A percentile compares a stretch with the other conserved stretches of the same genome.
phyloP scores from a whole-genome alignment of 306 rosid species.

The Elaeagnus macrophylla region DNA sequence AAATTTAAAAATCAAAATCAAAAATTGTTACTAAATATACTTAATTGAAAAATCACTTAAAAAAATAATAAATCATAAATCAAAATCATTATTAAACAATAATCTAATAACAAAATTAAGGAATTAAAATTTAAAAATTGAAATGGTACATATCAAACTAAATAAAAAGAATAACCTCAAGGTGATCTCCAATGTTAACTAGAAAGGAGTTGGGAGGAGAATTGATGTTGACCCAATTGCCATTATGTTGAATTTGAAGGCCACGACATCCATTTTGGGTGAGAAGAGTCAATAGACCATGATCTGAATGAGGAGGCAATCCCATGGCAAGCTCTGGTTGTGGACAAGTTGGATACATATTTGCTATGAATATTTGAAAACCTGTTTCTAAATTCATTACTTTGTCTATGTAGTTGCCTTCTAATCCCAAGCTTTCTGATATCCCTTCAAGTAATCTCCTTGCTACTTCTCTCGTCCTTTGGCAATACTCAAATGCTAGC shows the following conservation, averaged over 20 bases:
- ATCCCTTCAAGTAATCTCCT: conserved; percentile 41
- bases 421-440: conserved; percentile 49
- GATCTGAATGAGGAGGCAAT: conserved; percentile 68
- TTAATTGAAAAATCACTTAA: too few relatives aligned
- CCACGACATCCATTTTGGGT: conserved; percentile 48
- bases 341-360: conserved; percentile 60
- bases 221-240: conserved; percentile 46
- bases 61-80: too few relatives aligned
- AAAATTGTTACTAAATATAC: too few relatives aligned
- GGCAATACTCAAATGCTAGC: conserved; percentile 13
- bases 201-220: conserved; percentile 41
- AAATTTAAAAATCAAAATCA: too few relatives aligned
- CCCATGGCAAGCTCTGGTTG: conserved; percentile 62
- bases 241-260: conserved; percentile 53
- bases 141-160: not conserved
- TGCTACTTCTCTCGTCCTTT: conserved; percentile 9
- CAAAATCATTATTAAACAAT: too few relatives aligned
- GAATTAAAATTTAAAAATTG: not conserved
- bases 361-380: conserved; percentile 31
- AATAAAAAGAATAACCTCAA: conserved; percentile 34
- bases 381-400: conserved; percentile 38
- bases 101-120: not conserved
- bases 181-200: conserved; percentile 49
- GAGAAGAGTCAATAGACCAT: conserved; percentile 46
- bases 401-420: conserved; percentile 19